A percentile compares a stretch with the other conserved stretches of the same genome.
phyloP scores from a whole-genome alignment of 2,329 filamentous ascomycete genomes.

The Aspergillus oerlinghausenensis region DNA sequence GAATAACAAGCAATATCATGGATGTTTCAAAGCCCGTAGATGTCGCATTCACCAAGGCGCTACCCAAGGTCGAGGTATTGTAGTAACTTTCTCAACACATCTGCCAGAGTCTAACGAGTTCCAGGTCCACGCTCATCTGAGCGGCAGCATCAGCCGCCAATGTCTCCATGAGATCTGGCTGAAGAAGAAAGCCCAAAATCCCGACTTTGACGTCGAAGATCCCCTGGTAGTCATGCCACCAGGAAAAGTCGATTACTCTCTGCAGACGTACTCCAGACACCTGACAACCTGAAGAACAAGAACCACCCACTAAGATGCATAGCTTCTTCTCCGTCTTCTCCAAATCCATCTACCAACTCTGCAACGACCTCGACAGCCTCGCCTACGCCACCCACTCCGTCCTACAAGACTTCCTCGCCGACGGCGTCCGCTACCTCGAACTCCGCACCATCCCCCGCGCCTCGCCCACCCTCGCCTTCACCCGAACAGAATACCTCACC shows the following conservation, averaged over 20 bases:
- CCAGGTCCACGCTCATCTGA: constrained; percentile 75
- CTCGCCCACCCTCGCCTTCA: constrained; percentile 50
- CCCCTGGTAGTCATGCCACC: constrained; percentile 64
- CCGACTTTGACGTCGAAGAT: constrained; percentile 57
- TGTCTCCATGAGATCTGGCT: constrained; percentile 72
- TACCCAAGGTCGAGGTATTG: constrained; percentile 36
- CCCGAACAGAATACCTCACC: constrained; percentile 60
- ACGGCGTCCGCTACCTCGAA: constrained; percentile 74
- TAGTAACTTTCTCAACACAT: background rate
- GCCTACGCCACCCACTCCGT: constrained; percentile 61
- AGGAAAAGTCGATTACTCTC: constrained; percentile 66
- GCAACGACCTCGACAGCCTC: constrained; percentile 59
- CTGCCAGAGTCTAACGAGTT: constrained; percentile 2
- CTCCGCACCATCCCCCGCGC: constrained; percentile 73
- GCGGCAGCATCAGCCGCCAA: constrained; percentile 68
- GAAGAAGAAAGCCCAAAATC: constrained; percentile 49
- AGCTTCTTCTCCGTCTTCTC: constrained; percentile 77
- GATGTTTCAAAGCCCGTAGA: constrained; percentile 24
- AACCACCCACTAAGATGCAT: background rate
- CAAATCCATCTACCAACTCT: constrained; percentile 72
- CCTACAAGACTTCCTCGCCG: constrained; percentile 60
- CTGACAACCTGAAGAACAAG: constrained; percentile 31
- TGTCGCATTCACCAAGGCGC: constrained; percentile 24
- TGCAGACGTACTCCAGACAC: constrained; percentile 54
- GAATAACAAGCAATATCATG: constrained; percentile 11